Evolutionary conservation across 441 rosid species (phyloP).

Genomic region (Pelargonium cotyledonis): DNA sequence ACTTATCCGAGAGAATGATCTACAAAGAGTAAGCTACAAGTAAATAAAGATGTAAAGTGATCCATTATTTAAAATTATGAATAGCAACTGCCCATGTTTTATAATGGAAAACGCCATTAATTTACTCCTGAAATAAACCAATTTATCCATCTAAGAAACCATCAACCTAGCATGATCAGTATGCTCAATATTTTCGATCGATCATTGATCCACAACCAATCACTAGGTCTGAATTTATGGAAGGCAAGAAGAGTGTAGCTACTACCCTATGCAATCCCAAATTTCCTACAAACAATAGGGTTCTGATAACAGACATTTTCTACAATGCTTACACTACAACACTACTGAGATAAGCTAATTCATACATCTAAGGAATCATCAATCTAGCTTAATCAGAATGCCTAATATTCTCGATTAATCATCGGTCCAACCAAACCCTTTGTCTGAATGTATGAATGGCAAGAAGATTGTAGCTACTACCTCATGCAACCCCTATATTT

Average conservation of each 20-base stretch:
- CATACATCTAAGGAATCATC: too few relatives aligned
- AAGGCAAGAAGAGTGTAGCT: background rate
- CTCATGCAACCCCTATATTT: background rate
- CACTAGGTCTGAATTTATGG: background rate
- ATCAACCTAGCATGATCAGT: too few relatives aligned
- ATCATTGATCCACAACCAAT: background rate
- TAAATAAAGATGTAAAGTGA: conserved; percentile 8
- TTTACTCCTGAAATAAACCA: too few relatives aligned
- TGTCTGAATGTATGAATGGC: background rate
- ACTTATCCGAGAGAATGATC: conserved; percentile 41
- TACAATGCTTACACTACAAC: background rate
- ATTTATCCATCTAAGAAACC: too few relatives aligned
- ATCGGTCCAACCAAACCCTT: background rate
- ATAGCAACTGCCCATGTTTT: too few relatives aligned
- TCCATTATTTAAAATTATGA: background rate
- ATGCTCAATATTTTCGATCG: background rate
- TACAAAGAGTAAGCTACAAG: conserved; percentile 20
- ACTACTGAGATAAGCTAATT: too few relatives aligned
- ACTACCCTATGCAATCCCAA: background rate
- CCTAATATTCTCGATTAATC: background rate
- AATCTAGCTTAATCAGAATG: too few relatives aligned
- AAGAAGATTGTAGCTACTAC: background rate
- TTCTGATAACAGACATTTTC: background rate
- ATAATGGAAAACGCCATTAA: too few relatives aligned
- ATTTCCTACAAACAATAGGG: background rate